Evolutionary conservation across 2,329 filamentous ascomycete genomes (phyloP).

Genomic region (Pseudocercospora vitis): DNA sequence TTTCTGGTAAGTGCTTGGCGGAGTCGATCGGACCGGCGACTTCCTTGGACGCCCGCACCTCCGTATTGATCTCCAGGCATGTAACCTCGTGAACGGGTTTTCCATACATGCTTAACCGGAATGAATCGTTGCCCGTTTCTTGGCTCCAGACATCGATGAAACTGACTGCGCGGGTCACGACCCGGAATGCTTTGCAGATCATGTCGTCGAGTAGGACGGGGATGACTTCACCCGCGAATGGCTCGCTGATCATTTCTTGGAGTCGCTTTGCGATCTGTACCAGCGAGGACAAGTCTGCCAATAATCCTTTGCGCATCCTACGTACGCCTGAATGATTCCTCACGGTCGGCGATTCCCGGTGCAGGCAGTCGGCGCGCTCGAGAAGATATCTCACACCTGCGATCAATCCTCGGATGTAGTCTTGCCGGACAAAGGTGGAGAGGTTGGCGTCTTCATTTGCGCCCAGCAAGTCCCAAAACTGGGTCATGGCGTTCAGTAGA

Average conservation of each 20-base stretch:
- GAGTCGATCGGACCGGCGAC: constrained; percentile 23
- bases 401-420: constrained; percentile 91
- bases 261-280: constrained; percentile 86
- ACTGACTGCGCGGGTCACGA: constrained; percentile 84
- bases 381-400: constrained; percentile 87
- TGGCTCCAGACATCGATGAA: constrained; percentile 80
- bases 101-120: constrained; percentile 6
- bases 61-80: constrained; percentile 22
- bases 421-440: constrained; percentile 81
- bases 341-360: constrained; percentile 73
- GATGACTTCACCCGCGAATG: constrained; percentile 56
- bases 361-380: constrained; percentile 85
- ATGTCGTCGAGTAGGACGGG: constrained; percentile 87
- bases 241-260: constrained; percentile 67
- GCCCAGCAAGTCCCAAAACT: constrained; percentile 89
- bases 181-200: constrained; percentile 88
- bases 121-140: constrained; percentile 25
- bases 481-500: constrained; percentile 79
- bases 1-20: constrained; percentile 24
- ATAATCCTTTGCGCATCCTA: constrained; percentile 77
- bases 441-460: constrained; percentile 65
- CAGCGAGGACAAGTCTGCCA: constrained; percentile 84
- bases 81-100: not conserved
- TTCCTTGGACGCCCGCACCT: constrained; percentile 1
- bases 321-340: constrained; percentile 74